Conservation (phyloP, 2,329 filamentous ascomycete genomes). For the Beauveria bassiana region DNA sequence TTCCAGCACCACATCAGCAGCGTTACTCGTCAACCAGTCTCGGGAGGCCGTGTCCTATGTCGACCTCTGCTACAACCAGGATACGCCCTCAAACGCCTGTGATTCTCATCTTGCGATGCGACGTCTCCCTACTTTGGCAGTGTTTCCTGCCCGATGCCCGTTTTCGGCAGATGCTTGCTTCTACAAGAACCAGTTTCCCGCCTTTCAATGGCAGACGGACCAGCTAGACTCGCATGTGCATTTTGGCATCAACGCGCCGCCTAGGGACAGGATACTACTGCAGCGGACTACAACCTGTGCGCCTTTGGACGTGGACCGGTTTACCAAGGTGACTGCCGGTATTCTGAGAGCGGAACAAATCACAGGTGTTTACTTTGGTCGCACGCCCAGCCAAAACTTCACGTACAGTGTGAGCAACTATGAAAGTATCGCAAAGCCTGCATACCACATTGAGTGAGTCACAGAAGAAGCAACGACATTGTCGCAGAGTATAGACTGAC, state of each 20-base stretch:
- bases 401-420: conserved; percentile 8
- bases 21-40: not conserved
- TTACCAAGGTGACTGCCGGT: not conserved
- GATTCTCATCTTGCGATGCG: not conserved
- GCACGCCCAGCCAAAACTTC: not conserved
- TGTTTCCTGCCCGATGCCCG: not conserved
- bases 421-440: not conserved
- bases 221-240: not conserved
- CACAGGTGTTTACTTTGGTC: conserved; percentile 3
- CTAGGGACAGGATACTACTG: not conserved
- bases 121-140: not conserved
- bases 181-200: not conserved
- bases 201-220: not conserved
- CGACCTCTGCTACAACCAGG: not conserved
- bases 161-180: not conserved
- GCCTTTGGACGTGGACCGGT: not conserved
- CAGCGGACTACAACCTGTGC: not conserved
- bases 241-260: not conserved
- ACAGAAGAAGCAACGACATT: not conserved
- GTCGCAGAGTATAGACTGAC: not conserved
- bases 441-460: conserved; percentile 3
- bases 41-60: not conserved
- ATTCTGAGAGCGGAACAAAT: not conserved
- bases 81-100: not conserved
- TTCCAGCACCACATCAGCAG: not conserved